Base-by-base conservation (phyloP, 106 monocot genomes). In the Dendrobium nobile region DNA sequence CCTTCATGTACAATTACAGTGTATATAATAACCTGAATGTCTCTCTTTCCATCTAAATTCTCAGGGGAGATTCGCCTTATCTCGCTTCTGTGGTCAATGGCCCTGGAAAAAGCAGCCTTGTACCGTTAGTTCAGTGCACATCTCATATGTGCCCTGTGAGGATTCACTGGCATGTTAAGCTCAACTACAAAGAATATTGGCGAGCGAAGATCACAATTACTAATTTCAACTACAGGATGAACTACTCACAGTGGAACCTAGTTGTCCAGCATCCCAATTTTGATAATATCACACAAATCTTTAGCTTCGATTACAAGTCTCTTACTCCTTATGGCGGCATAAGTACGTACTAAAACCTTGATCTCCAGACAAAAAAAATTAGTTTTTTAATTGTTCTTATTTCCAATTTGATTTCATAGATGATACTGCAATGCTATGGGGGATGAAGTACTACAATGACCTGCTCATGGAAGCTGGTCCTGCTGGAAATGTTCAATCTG, bases 391-490 rank as follows among this genome's bases (percentile, higher is more conserved):
- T 76, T 20, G 2, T 40, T n/a, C 5, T 65, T 4, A 24, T 65
- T 10, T 1, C 10, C 24, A n/a, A 68, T 10, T 33, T 26, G 73
- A 22, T 0, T 82, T 16, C 22, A 13, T 82, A 96, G 96, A 96
- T 92, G 96, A 96, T 79, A 92, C 93, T 6, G 93, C 87, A 2
- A 93, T 96, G 93, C 59, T 96, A n/a, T 96, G 89, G 87, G 96
- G 96, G 19, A 73, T 93, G 17, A 92, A 93, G 67, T 90, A 72
- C 84, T 93, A 96, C 89, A 95, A 95, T 18, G 95, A 95, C 56
- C 75, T 93, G 65, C 84, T 96, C 28, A 91, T 96, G 96, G 84
- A 81, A 42, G 90, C 91, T 9, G 96, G 96, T 4, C 90, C 93
- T 20, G 65, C 73, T 17, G 96, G 96, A 27, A 96, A 96, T 67